Evolutionary conservation across 2,329 filamentous ascomycete genomes (phyloP), one percentile per base, ranked within the genome.

Genomic region (Helicocarpus griseus): DNA sequence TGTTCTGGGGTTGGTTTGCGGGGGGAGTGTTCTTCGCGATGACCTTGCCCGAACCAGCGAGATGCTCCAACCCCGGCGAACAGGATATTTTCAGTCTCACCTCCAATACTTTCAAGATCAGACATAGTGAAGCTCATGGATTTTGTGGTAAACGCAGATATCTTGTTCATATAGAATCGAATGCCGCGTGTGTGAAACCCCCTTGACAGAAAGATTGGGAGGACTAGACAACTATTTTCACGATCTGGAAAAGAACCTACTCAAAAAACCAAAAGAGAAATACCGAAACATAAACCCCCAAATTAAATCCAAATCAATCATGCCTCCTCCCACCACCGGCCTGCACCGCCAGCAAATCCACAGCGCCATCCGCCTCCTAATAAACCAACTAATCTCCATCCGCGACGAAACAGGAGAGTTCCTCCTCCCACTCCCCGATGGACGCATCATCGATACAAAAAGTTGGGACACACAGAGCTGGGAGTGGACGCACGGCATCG

Each of bases 401-500:
- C 80, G 81, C 61, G 87, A 91, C 70, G 77, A 76, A 36, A 86
- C 83, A 0, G 86, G 86, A 47, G 77, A 86, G 61, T 90, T 89
- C 65, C 74, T 90, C 22, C 72, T 89, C 53, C 81, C 75, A 19
- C 76, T 91, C 33, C 74, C 77, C 1, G 86, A 90, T 60, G 86
- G 86, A 52, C 79, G 84, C 33, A 74, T 89, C 47, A 89, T 91
- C 62, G 86, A 90, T 67, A 89, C 87, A 52, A 91, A 91, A 68
- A 86, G 85, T 52, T 91, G 86, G 87, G 78, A 85, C 56, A 83
- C 83, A 26, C 58, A 64, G 31, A 68, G 68, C 62, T 90, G 86
- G 86, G 86, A 89, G 69, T 88, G 85, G 84, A 89, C 85, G 1
- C 86, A 89, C 65, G 86, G 86, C 40, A 80, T 89, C 61, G 86